phyloP scores from a whole-genome alignment of 2,329 filamentous ascomycete genomes.

The Byssochlamys sp. region DNA sequence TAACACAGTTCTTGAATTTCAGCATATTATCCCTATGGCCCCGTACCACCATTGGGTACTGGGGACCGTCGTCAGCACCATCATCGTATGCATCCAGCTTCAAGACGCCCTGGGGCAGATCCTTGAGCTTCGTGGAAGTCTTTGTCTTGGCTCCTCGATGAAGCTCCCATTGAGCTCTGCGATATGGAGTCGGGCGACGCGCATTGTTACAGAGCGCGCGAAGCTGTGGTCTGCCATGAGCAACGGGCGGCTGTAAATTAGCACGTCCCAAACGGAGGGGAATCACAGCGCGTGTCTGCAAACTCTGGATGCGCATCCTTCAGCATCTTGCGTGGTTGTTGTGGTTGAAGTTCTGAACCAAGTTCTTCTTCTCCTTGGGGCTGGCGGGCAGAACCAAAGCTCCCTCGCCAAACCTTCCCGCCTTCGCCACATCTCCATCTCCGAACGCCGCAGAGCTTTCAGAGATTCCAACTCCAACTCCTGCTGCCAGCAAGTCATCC shows the following conservation, averaged over 20 bases:
- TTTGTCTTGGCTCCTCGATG: slow-evolving; percentile 28
- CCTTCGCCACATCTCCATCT: slow-evolving; percentile 5
- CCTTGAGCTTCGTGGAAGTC: slow-evolving; percentile 32
- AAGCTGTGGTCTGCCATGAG: slow-evolving; percentile 11
- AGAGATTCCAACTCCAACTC: slow-evolving; percentile 6
- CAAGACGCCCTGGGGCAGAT: slow-evolving; percentile 50
- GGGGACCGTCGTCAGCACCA: slow-evolving; percentile 40
- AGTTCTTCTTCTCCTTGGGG: background rate
- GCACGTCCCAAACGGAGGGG: background rate
- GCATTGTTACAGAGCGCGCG: slow-evolving; percentile 24
- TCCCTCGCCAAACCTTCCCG: slow-evolving; percentile 6
- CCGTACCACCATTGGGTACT: slow-evolving; percentile 79
- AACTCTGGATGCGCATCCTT: slow-evolving; percentile 6
- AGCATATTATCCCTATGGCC: slow-evolving; percentile 83
- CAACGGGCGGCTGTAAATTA: background rate
- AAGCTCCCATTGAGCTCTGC: slow-evolving; percentile 7
- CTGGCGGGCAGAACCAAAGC: background rate
- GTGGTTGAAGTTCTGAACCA: background rate
- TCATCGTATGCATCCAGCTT: slow-evolving; percentile 34
- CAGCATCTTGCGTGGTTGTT: background rate
- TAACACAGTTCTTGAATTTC: slow-evolving; percentile 79
- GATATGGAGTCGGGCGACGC: slow-evolving; percentile 12
- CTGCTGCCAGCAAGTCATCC: slow-evolving; percentile 9
- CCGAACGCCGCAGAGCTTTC: background rate
- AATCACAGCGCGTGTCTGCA: background rate